Evolutionary conservation across 1,139 yeast species (phyloP).

Genomic region (Yamadazyma mexicana): DNA sequence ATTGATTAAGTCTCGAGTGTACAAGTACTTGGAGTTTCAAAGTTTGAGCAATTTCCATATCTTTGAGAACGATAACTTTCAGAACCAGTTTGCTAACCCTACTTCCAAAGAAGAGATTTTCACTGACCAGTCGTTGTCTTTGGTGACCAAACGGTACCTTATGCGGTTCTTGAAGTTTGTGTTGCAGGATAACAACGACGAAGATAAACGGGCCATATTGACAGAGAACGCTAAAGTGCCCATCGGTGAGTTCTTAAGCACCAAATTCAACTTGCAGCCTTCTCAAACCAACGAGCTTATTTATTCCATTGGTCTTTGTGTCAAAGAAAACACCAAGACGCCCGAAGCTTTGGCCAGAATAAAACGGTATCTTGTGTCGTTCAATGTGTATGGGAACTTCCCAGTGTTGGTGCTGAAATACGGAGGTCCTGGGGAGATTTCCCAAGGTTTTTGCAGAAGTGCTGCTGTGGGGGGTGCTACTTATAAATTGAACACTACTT

Average conservation of each 20-base stretch:
- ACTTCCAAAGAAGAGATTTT: slow-evolving; percentile 88
- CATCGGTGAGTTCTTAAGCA: slow-evolving; percentile 56
- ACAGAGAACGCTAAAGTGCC: slow-evolving; percentile 55
- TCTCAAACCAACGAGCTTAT: slow-evolving; percentile 82
- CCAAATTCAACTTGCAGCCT: slow-evolving; percentile 66
- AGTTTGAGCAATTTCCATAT: slow-evolving; percentile 87
- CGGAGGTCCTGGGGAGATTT: slow-evolving; percentile 95
- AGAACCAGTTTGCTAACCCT: slow-evolving; percentile 67
- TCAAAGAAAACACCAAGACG: slow-evolving; percentile 58
- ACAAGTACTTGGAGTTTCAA: slow-evolving; percentile 89
- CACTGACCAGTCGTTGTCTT: slow-evolving; percentile 78
- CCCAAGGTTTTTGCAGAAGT: slow-evolving; percentile 95
- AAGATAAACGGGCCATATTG: slow-evolving; percentile 47
- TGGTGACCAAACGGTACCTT: slow-evolving; percentile 76
- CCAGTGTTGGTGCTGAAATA: slow-evolving; percentile 90
- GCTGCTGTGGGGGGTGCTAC: slow-evolving; percentile 99
- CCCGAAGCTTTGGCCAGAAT: slow-evolving; percentile 78
- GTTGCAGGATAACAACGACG: slow-evolving; percentile 61
- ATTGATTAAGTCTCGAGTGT: slow-evolving; percentile 79
- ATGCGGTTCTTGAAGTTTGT: slow-evolving; percentile 94
- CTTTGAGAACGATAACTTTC: slow-evolving; percentile 82
- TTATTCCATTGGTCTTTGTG: slow-evolving; percentile 81
- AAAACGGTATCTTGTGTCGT: slow-evolving; percentile 78
- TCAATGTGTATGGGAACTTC: slow-evolving; percentile 91
- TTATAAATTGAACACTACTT: slow-evolving; percentile 72